Percentiles rank a stretch among this genome's conserved stretches.
Conservation (phyloP, 108 stramenopile genomes). For the Cylindrotheca closterium region DNA sequence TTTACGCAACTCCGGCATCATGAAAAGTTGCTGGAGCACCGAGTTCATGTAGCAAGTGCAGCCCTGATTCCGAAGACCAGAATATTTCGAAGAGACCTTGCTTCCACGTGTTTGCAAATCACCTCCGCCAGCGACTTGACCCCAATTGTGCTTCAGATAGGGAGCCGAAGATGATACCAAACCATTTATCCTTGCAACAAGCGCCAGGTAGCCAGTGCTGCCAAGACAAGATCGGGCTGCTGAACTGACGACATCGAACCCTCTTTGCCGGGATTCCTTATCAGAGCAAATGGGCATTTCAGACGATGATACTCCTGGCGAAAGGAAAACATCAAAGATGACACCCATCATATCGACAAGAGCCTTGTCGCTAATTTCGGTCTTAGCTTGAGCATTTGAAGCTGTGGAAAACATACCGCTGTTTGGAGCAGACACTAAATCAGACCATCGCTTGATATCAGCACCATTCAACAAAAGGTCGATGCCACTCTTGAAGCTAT, state of each 20-base stretch:
- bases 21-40: conserved; percentile 93
- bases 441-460: conserved; percentile 56
- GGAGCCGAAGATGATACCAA: conserved; percentile 70
- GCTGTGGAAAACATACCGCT: conserved; percentile 24
- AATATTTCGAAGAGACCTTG: conserved; percentile 67
- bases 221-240: conserved; percentile 62
- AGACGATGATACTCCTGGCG: conserved; percentile 57
- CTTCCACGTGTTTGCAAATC: conserved; percentile 36
- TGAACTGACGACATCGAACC: conserved; percentile 73
- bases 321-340: conserved; percentile 85
- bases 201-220: conserved; percentile 61
- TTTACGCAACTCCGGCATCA: conserved; percentile 91
- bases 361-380: conserved; percentile 33
- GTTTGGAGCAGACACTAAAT: conserved; percentile 9
- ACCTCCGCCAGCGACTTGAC: conserved; percentile 39
- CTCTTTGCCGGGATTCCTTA: conserved; percentile 73
- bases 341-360: conserved; percentile 83
- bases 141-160: conserved; percentile 76
- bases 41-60: conserved; percentile 99
- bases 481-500: conserved; percentile 49
- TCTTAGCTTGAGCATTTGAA: conserved; percentile 4
- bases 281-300: conserved; percentile 77
- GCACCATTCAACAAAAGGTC: conserved; percentile 45
- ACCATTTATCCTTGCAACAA: conserved; percentile 53
- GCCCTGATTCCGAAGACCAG: conserved; percentile 94